These are phyloP conservation scores for Marsdenia floribunda DNA, from an alignment of 257 asterid species.

Conservation along the genomic window DNA sequence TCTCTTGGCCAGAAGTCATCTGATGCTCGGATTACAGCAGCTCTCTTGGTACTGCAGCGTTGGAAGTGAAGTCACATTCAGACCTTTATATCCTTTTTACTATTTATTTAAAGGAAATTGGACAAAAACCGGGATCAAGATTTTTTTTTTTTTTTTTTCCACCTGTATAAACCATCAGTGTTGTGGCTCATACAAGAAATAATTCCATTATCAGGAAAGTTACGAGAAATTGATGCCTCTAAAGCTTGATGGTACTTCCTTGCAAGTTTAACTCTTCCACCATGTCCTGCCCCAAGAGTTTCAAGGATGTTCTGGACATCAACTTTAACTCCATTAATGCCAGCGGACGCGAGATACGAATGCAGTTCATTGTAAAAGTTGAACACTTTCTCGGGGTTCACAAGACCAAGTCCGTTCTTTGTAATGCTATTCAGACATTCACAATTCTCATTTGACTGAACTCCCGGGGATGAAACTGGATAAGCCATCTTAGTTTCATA, in stretches of 20 bases:
- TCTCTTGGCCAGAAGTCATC: slow-evolving; percentile 94
- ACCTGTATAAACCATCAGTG: slow-evolving; percentile 90
- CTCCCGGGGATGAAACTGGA: slow-evolving; percentile 74
- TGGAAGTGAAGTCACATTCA: background rate
- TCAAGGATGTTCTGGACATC: slow-evolving; percentile 46
- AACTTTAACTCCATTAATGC: slow-evolving; percentile 64
- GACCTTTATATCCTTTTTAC: background rate
- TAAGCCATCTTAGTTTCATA: slow-evolving; percentile 63
- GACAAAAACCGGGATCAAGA: background rate
- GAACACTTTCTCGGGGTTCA: slow-evolving; percentile 74
- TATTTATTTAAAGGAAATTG: background rate
- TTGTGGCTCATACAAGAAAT: slow-evolving; percentile 95
- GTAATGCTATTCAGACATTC: slow-evolving; percentile 53
- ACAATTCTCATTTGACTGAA: slow-evolving; percentile 57
- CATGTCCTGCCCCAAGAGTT: slow-evolving; percentile 87
- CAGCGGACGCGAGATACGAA: slow-evolving; percentile 72
- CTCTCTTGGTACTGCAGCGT: slow-evolving; percentile 50
- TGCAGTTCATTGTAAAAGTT: slow-evolving; percentile 69
- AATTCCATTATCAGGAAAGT: slow-evolving; percentile 81
- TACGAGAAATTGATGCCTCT: slow-evolving; percentile 70
- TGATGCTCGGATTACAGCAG: slow-evolving; percentile 80
- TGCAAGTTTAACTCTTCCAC: slow-evolving; percentile 82
- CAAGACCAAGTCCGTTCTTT: slow-evolving; percentile 79
- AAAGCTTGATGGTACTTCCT: slow-evolving; percentile 78
- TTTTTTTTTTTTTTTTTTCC: background rate